Conservation (phyloP, 164 flowering plant species). For the Stephania cephalantha region DNA sequence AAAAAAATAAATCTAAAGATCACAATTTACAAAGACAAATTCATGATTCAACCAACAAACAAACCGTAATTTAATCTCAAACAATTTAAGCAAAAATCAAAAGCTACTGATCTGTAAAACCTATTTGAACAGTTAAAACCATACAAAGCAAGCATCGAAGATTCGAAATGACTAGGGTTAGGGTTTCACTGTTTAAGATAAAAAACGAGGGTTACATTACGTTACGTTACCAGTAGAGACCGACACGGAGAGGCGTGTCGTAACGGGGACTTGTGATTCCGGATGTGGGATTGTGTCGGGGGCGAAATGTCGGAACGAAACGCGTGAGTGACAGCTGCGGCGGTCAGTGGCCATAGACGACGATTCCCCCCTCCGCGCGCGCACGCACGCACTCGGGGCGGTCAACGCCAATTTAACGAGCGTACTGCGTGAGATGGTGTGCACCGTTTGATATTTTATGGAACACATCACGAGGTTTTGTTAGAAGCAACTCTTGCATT, state of each 20-base stretch:
- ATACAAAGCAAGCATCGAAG: neutral
- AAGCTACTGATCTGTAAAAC: neutral
- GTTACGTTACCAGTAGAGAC: too few species aligned
- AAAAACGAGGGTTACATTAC: neutral
- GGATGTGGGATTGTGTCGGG: slow-evolving; percentile 1
- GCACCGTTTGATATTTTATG: neutral
- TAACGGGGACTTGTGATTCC: neutral
- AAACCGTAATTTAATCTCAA: neutral
- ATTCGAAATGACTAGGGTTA: neutral
- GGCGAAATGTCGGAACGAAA: slow-evolving; percentile 11
- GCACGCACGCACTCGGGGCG: neutral
- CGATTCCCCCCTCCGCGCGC: neutral
- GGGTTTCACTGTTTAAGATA: neutral
- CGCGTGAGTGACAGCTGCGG: slow-evolving; percentile 17
- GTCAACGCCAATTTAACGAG: too few species aligned
- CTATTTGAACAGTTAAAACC: neutral
- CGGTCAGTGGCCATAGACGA: slow-evolving; percentile 12
- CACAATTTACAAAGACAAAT: neutral
- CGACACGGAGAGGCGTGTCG: neutral
- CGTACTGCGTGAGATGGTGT: neutral
- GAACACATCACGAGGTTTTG: neutral
- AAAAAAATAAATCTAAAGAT: neutral
- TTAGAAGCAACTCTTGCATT: too few species aligned
- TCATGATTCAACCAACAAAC: neutral
- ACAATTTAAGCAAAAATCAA: neutral